Percentiles rank a stretch among this genome's conserved stretches.
These are phyloP conservation scores for Sisymbrium altissimum DNA, from an alignment of 345 rosid genomes.

Conservation along the genomic window DNA sequence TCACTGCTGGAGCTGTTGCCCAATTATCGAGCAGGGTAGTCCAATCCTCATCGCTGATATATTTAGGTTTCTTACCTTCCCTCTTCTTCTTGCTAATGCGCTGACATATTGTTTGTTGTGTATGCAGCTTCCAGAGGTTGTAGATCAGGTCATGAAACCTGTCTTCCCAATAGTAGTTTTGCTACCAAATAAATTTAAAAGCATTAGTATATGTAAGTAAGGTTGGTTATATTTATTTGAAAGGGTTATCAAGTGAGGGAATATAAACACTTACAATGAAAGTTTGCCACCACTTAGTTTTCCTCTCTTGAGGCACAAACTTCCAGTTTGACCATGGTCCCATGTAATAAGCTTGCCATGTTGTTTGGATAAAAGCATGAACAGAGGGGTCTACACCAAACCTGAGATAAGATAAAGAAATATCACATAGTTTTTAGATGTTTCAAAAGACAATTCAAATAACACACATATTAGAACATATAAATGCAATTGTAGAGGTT, in stretches of 20 bases:
- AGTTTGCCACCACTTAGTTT: background rate
- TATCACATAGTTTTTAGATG: no score
- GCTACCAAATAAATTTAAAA: background rate
- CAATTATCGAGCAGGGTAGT: background rate
- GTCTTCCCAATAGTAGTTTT: background rate
- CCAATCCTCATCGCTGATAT: background rate
- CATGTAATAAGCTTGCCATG: background rate
- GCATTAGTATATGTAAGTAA: background rate
- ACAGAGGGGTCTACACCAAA: background rate
- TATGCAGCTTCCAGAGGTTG: background rate
- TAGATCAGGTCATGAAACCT: background rate
- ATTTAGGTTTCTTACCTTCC: background rate
- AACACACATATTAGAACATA: no score
- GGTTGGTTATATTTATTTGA: no score
- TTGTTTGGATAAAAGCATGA: background rate
- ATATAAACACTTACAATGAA: background rate
- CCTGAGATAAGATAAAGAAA: no score
- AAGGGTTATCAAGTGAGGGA: no score
- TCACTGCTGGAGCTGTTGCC: background rate
- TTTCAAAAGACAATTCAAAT: no score
- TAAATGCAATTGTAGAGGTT: no score
- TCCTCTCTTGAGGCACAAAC: background rate
- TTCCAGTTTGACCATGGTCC: background rate
- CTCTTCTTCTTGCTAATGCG: background rate
- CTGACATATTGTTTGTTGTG: background rate